Evolutionary conservation across 2,329 filamentous ascomycete species (phyloP).

Genomic region (Truncatella angustata): DNA sequence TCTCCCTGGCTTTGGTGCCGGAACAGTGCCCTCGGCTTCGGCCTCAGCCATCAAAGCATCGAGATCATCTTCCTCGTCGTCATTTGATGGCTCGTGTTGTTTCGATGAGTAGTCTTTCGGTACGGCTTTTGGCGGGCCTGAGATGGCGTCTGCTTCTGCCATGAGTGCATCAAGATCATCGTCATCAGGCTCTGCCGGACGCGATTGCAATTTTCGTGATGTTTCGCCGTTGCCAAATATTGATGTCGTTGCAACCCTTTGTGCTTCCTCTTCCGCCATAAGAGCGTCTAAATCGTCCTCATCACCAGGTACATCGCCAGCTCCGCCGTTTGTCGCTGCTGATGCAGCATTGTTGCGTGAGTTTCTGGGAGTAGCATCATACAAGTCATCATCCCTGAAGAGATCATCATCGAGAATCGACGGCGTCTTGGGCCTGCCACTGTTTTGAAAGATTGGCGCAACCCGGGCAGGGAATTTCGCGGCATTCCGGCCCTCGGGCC

Average conservation of each 20-base stretch:
- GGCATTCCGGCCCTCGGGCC: constrained; percentile 22
- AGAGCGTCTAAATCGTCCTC: constrained; percentile 29
- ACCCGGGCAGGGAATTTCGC: constrained; percentile 30
- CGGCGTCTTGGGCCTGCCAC: constrained; percentile 28
- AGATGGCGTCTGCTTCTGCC: constrained; percentile 42
- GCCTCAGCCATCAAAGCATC: constrained; percentile 42
- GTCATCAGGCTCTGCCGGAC: constrained; percentile 27
- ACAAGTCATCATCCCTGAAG: constrained; percentile 51
- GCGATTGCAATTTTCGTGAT: neutral
- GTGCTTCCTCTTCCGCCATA: constrained; percentile 18
- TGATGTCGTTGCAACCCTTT: constrained; percentile 11
- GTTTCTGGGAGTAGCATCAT: constrained; percentile 49
- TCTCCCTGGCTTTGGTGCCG: constrained; percentile 12
- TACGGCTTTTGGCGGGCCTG: constrained; percentile 13
- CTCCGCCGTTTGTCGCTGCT: constrained; percentile 11
- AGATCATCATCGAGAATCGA: constrained; percentile 32
- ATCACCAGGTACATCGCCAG: constrained; percentile 17
- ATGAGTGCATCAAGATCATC: constrained; percentile 52
- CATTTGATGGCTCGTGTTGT: constrained; percentile 12
- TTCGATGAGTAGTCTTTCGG: constrained; percentile 13
- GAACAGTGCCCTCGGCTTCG: constrained; percentile 30
- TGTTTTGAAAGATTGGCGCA: constrained; percentile 37
- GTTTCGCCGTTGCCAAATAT: constrained; percentile 19
- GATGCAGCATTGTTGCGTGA: constrained; percentile 19
- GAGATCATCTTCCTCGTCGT: constrained; percentile 36